Evolutionary conservation across 371 early-diverging fungal genomes (phyloP).

Genomic region (Mortierella sp.): DNA sequence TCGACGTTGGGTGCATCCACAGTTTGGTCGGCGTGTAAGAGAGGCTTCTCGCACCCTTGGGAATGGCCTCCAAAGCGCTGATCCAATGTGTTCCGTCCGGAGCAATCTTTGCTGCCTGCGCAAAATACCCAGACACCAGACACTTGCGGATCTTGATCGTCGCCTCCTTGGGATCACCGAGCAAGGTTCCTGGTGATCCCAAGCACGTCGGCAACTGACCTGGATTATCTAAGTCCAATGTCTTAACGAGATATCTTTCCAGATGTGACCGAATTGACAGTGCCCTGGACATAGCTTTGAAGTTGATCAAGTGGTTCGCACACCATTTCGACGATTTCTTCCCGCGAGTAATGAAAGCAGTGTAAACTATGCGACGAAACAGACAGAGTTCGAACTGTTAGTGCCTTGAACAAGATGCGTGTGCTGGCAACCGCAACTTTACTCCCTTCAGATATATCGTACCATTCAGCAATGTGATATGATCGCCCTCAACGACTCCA

Average conservation of each 20-base stretch:
- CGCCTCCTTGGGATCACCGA: conserved; percentile 56
- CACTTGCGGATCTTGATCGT: conserved; percentile 74
- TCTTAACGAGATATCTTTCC: conserved; percentile 70
- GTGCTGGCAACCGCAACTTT: too few relatives aligned
- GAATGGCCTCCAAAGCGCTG: conserved; percentile 27
- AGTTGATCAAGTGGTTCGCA: conserved; percentile 79
- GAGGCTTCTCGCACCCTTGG: conserved; percentile 5
- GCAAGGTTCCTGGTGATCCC: conserved; percentile 46
- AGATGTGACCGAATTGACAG: conserved; percentile 81
- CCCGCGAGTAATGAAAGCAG: conserved; percentile 76
- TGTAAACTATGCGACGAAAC: conserved; percentile 69
- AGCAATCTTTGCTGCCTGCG: conserved; percentile 81
- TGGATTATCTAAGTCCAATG: conserved; percentile 16
- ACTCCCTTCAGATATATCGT: neutral
- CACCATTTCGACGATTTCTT: conserved; percentile 84
- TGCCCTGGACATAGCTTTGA: conserved; percentile 79
- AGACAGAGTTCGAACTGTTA: neutral
- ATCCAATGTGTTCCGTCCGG: conserved; percentile 79
- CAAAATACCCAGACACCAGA: conserved; percentile 82
- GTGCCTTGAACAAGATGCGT: neutral
- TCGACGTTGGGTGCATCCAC: conserved; percentile 83
- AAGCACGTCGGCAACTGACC: conserved; percentile 62
- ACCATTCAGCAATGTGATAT: conserved; percentile 81
- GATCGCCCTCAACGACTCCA: conserved; percentile 89
- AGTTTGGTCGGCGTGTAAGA: conserved; percentile 36